Evolutionary conservation across 257 asterid genomes (phyloP).

Genomic region (Marsdenia floribunda): DNA sequence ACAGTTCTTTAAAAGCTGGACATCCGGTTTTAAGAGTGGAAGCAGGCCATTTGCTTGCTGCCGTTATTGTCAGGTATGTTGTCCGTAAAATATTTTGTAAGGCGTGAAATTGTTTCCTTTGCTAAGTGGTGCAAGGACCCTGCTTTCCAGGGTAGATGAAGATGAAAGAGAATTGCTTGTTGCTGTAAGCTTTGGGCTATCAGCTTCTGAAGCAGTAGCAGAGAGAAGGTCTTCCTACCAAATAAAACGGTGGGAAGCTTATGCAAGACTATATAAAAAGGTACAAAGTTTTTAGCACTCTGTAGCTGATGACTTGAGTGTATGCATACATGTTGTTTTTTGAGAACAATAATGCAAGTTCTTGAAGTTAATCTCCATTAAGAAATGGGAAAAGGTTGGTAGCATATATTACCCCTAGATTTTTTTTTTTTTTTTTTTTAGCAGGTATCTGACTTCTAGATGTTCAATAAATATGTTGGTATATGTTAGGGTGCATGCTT

Average conservation of each 20-base stretch:
- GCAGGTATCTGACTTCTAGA: not conserved
- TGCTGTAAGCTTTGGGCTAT: slow-evolving; percentile 84
- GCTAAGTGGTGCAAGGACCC: slow-evolving; percentile 21
- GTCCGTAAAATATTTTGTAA: slow-evolving; percentile 16
- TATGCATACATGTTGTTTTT: not conserved
- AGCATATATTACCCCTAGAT: not conserved
- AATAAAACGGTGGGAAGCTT: slow-evolving; percentile 83
- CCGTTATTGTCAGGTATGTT: slow-evolving; percentile 77
- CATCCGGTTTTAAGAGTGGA: slow-evolving; percentile 97
- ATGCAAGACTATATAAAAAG: slow-evolving; percentile 84
- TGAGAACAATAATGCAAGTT: not conserved
- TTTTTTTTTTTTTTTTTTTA: too few species aligned
- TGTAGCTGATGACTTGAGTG: not conserved
- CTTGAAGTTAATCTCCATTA: not conserved
- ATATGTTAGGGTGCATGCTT: not conserved
- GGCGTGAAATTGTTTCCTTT: slow-evolving; percentile 11
- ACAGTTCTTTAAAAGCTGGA: slow-evolving; percentile 69
- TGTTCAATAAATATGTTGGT: not conserved
- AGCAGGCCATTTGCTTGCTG: slow-evolving; percentile 92
- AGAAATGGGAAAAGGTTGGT: not conserved
- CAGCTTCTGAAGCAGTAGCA: slow-evolving; percentile 81
- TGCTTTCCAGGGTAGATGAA: slow-evolving; percentile 59
- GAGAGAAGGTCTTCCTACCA: slow-evolving; percentile 81
- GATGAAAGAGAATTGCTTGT: slow-evolving; percentile 90
- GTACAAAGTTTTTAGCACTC: slow-evolving; percentile 22